Base-by-base conservation (phyloP, 164 flowering plant species). In the Taxillus chinensis region DNA sequence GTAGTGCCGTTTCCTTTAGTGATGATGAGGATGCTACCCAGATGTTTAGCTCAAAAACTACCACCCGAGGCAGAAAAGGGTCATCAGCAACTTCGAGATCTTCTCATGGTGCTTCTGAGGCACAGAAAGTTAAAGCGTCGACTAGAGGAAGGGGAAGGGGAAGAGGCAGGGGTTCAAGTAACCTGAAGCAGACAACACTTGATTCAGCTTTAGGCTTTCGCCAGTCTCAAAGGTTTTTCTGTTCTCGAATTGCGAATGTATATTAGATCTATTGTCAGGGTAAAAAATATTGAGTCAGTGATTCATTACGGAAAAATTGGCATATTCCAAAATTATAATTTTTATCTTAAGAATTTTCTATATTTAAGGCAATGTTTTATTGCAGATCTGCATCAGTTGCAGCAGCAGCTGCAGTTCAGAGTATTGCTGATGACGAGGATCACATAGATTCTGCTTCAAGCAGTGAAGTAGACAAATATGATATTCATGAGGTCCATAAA, bases 131-230 rank as follows among this genome's bases (percentile, higher is more conserved):
- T 60, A 74, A 71, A 71, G 71, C 82, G 55, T 64, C 93, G 55
- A 72, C 84, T 52, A 80, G 92, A 71, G 95, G 98, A 62, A 84
- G 90, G 64, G 98, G 97, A 5, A 74, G 80, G 51, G 79, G 86
- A 7, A 78, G 83, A 57, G 86, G 83, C 45, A 74, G 86, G 60
- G 81, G 76, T 13, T 55, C 91, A 13, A 75, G 71, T 67, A 76
- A 64, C 72, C 71, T 95, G 70, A 95, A 86, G 81, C 99, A 95
- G 77, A 87, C 93, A 40, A 90, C 97, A 56, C 89, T 95, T 62
- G 92, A 91, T 76, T 71, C 80, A 45, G 43, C 74, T 66, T 45
- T 84, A 60, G 80, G 80, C 37, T 76, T 81, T 62, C 95, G 90
- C 14, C 85, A 65, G 46, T 84, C 97, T 59, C 76, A 77, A 54